Conservation (phyloP, 352 stramenopile species). For the Peronospora destructor region DNA sequence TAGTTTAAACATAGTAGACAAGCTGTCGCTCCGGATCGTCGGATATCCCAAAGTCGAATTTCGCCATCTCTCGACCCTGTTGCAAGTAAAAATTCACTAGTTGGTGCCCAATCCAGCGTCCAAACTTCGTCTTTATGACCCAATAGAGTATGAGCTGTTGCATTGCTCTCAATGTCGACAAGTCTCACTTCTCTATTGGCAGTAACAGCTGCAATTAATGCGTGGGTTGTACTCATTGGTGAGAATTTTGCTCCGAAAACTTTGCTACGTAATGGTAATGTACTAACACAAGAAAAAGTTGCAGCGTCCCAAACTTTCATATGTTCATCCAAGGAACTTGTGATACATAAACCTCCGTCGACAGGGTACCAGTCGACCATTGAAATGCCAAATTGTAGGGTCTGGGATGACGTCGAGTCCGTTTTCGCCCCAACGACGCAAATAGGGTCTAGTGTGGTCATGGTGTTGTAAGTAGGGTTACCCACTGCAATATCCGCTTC, state of each 20-base stretch:
- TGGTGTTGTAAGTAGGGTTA: conserved; percentile 29
- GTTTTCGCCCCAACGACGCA: conserved; percentile 17
- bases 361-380: conserved; percentile 85
- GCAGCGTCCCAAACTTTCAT: conserved; percentile 78
- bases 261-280: conserved; percentile 53
- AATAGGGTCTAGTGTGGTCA: conserved; percentile 25
- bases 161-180: conserved; percentile 65
- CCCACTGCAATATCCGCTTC: conserved; percentile 8
- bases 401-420: not conserved
- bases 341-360: conserved; percentile 75
- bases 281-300: conserved; percentile 51
- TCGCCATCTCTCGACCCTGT: conserved; percentile 54
- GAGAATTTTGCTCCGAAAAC: conserved; percentile 71
- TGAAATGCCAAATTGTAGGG: conserved; percentile 56
- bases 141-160: conserved; percentile 57
- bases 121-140: conserved; percentile 77
- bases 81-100: conserved; percentile 64
- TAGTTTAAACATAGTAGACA: conserved; percentile 80
- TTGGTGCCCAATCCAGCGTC: conserved; percentile 64
- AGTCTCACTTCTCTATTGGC: conserved; percentile 58
- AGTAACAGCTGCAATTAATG: conserved; percentile 63
- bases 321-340: conserved; percentile 58
- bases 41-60: conserved; percentile 84
- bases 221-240: conserved; percentile 38
- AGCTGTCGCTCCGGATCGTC: conserved; percentile 69